phyloP scores from a whole-genome alignment of 192 early-diverging fungal species.

The Fimicolochytrium jonesii region DNA sequence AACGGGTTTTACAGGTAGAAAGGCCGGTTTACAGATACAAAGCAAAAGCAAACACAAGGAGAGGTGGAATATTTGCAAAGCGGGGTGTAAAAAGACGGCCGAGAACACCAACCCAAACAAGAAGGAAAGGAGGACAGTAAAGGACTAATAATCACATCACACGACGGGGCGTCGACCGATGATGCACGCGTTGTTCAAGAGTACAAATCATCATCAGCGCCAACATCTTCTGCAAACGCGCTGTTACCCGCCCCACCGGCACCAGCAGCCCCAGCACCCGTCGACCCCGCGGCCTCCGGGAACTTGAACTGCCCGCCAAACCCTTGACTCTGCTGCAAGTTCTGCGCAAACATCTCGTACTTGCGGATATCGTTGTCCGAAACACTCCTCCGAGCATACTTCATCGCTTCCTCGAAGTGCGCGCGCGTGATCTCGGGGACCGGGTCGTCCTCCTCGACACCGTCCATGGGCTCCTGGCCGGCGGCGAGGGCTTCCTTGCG shows the following conservation, averaged over 20 bases:
- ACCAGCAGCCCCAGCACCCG: constrained; percentile 20
- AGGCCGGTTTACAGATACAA: no score
- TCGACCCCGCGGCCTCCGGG: constrained; percentile 56
- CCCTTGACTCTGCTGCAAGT: constrained; percentile 91
- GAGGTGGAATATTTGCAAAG: no score
- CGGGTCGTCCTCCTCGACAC: constrained; percentile 64
- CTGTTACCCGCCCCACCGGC: constrained; percentile 34
- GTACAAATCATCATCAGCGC: constrained; percentile 78
- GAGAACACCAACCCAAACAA: no score
- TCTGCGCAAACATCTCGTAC: constrained; percentile 99
- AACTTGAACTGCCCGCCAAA: constrained; percentile 93
- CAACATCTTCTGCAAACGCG: constrained; percentile 59
- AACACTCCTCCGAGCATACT: constrained; percentile 92
- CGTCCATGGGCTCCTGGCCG: constrained; percentile 72
- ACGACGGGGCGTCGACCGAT: no score
- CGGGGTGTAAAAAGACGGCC: no score
- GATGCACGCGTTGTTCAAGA: no score
- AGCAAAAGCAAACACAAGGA: no score
- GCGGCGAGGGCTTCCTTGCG: constrained; percentile 61
- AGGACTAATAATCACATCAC: no score
- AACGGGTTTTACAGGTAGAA: no score
- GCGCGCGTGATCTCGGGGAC: constrained; percentile 87
- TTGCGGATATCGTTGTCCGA: constrained; percentile 94
- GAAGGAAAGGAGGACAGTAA: no score
- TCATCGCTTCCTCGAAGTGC: constrained; percentile 99